A percentile compares a stretch with the other conserved stretches of the same genome.
Conservation (phyloP, 73 alveolate genomes). For the Effrenium voratum region DNA sequence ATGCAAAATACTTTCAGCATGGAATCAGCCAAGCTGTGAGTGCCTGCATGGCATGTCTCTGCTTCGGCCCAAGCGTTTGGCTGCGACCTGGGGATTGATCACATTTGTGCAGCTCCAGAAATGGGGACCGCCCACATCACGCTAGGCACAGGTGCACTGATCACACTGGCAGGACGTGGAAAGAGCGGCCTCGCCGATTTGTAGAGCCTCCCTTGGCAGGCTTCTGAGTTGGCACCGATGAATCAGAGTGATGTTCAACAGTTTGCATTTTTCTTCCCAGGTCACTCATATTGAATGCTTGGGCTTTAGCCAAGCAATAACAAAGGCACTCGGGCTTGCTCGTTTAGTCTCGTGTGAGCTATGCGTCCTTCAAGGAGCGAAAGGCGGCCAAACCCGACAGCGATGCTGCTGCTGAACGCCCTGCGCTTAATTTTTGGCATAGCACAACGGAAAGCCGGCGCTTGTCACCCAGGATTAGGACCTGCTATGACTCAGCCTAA, state of each 20-base stretch:
- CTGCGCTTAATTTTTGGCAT: no score
- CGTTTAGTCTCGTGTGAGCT: background rate
- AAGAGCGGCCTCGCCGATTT: slow-evolving; percentile 54
- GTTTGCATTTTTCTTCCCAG: background rate
- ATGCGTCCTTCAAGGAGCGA: background rate
- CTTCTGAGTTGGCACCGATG: background rate
- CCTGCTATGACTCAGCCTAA: no score
- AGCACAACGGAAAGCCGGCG: no score
- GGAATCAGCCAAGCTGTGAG: no score
- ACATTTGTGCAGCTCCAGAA: no score
- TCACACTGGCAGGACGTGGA: slow-evolving; percentile 60
- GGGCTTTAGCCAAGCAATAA: slow-evolving; percentile 39
- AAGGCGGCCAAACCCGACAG: slow-evolving; percentile 41
- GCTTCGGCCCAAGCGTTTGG: no score
- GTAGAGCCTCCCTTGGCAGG: slow-evolving; percentile 55
- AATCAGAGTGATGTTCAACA: background rate
- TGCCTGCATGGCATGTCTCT: no score
- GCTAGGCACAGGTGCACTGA: no score
- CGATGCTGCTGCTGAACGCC: slow-evolving; percentile 2
- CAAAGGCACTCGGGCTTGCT: background rate
- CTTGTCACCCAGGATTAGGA: no score
- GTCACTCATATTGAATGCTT: slow-evolving; percentile 55
- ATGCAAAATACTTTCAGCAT: no score
- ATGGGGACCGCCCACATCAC: no score
- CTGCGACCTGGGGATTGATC: background rate